Conservation (phyloP, 2,329 filamentous ascomycete species). For the Aurifilum marmelostoma region DNA sequence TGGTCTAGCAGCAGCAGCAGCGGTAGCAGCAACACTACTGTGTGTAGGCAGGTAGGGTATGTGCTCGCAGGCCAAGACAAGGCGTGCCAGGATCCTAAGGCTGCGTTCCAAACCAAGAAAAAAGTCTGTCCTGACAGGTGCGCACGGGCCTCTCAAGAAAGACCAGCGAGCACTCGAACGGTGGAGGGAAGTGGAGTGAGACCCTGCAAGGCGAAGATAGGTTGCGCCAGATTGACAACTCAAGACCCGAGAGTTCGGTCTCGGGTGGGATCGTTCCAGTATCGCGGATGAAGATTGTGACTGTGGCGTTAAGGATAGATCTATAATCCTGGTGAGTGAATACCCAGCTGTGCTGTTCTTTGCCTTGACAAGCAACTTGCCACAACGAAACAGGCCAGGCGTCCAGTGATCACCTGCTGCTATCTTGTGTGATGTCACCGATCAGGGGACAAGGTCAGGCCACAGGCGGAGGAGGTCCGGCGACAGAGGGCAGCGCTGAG, state of each 20-base stretch:
- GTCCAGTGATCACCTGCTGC: not conserved
- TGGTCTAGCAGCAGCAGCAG: not conserved
- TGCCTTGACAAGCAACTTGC: not conserved
- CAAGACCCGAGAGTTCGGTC: not conserved
- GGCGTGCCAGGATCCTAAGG: not conserved
- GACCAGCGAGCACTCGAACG: not conserved
- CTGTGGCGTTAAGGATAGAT: not conserved
- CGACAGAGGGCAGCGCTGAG: not conserved
- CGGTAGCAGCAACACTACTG: not conserved
- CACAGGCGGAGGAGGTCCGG: not conserved
- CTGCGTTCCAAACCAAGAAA: not conserved
- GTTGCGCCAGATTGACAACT: not conserved
- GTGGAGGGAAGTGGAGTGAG: not conserved
- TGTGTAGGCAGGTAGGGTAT: not conserved
- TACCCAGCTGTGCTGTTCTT: not conserved
- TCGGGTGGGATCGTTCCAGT: not conserved
- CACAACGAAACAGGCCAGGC: not conserved
- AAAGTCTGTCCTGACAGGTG: slow-evolving; percentile 10
- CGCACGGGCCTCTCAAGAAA: not conserved
- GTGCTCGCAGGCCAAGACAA: not conserved
- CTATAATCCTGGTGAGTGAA: not conserved
- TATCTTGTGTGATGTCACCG: not conserved
- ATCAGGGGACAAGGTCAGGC: not conserved
- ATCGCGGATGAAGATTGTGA: not conserved
- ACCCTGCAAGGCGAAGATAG: not conserved